Base-by-base conservation (phyloP, 768 basidiomycete genomes). In the Calocera viscosa region DNA sequence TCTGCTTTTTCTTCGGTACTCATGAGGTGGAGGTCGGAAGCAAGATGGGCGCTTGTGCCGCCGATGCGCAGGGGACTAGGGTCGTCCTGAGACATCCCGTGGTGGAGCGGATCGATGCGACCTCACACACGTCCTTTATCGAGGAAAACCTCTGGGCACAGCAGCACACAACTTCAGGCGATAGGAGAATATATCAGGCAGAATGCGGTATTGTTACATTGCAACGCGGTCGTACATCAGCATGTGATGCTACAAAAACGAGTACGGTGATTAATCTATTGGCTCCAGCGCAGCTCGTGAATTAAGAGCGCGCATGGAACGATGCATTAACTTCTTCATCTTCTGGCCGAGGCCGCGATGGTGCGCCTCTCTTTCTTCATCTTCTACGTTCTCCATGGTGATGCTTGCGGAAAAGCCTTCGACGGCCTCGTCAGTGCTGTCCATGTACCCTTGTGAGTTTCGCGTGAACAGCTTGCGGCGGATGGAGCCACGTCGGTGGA, bases 21-120 rank as follows among this genome's bases (percentile, higher is more conserved):
- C 53, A 60, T 60, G 30, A 19, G 53, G 53, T 60, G 53, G 53
- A 60, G 53, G 53, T 28, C 53, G 53, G 53, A 60, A 60, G 53
- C 53, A 60, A 60, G 53, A 60, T 19, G 53, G 53, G 53, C 53
- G 53, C 53, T 60, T 60, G 30, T 10, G 16, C 14, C 53, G 11
- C 5, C 14, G 53, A 30, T 10, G 53, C 11, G 19, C 16, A 2
- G 11, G 11, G 7, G 24, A 16, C 22, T 60, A 47, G 43, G 43
- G 43, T 47, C 16, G 43, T 38, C 35, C 19, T 47, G 24, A 47
- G 43, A 47, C 43, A 47, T 3, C 8, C 3, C 43, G 16, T n/a
- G 43, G 43, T 8, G 43, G 3, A 8, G 19, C 43, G 43, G 43
- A 47, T 47, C 43, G 43, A 47, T 47, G 43, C 43, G 43, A 19